Base-by-base conservation (phyloP, 352 stramenopile species). In the Peronospora destructor region DNA sequence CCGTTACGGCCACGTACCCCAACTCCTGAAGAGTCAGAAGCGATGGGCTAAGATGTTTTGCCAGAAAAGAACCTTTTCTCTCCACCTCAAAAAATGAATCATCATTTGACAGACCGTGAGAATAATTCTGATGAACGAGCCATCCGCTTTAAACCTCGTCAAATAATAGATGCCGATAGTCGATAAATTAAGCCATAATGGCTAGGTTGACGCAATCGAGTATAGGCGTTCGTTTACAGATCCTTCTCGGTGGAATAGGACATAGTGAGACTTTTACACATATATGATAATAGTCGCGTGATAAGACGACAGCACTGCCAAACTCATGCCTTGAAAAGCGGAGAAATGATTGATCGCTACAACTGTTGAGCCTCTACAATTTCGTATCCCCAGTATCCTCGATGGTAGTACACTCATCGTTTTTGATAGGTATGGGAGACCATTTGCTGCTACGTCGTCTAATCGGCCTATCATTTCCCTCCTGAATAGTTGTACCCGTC, bases 11-110 rank as follows among this genome's bases (percentile, higher is more conserved):
- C 57, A 65, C 49, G 49, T 53, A 61, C 41, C 50, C 49, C 21
- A 12, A 61, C 61, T 68, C 50, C 55, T 65, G 60, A 65, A 62
- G 38, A 52, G 56, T 54, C 61, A 51, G 55, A 53, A 53, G 36
- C 9, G 40, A 58, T 52, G 45, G 35, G 29, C 38, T 60, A 49
- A 64, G 43, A 59, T 43, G 56, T 59, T 61, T 64, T 32, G 52
- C 11, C 54, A 68, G 40, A 61, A 46, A 36, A 53, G 30, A n/a
- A 39, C 2, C 28, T 6, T 13, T 0, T 25, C 23, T 29, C 39
- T 26, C 16, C 2, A 55, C 7, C 32, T 25, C 2, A 11, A 11
- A 6, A 9, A 45, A 38, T 38, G 5, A 38, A 38, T 5, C 33
- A 21, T 17, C 7, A 34, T 47, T 19, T 30, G 12, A 36, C 9